Conservation (phyloP, 192 early-diverging fungal genomes). For the Phycomyces blakesleeanus region DNA sequence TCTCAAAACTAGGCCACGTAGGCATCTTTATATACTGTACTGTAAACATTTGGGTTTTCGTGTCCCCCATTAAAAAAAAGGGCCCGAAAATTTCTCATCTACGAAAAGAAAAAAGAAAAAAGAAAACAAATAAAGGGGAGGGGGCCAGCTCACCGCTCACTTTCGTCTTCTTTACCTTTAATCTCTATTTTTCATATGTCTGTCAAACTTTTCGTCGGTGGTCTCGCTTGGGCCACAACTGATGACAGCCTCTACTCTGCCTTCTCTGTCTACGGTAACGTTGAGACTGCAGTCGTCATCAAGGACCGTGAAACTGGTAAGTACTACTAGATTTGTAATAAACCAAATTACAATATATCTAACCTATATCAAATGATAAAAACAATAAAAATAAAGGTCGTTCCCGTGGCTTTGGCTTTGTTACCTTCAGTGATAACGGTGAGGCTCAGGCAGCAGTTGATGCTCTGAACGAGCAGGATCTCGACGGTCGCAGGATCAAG, state of each 20-base stretch:
- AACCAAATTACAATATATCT: too few relatives aligned
- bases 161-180: slow-evolving; percentile 2
- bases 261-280: slow-evolving; percentile 61
- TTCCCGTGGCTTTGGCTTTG: slow-evolving; percentile 85
- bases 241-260: slow-evolving; percentile 53
- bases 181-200: slow-evolving; percentile 19
- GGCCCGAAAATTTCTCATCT: neutral
- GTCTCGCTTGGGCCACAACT: slow-evolving; percentile 63
- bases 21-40: neutral
- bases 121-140: neutral
- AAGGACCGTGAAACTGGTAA: slow-evolving; percentile 74
- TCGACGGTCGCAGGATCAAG: slow-evolving; percentile 74
- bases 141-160: too few relatives aligned
- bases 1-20: neutral
- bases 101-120: slow-evolving; percentile 2
- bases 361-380: too few relatives aligned
- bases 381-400: slow-evolving; percentile 46
- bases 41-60: neutral
- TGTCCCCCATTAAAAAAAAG: neutral
- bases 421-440: slow-evolving; percentile 46
- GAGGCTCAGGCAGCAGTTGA: slow-evolving; percentile 59
- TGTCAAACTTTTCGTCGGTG: slow-evolving; percentile 64
- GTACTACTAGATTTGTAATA: too few relatives aligned
- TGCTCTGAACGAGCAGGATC: slow-evolving; percentile 56
- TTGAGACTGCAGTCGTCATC: slow-evolving; percentile 65